Evolutionary conservation across 139 green algal genomes (phyloP), one percentile per base, ranked within the genome.

Genomic region (Penium margaritaceum): DNA sequence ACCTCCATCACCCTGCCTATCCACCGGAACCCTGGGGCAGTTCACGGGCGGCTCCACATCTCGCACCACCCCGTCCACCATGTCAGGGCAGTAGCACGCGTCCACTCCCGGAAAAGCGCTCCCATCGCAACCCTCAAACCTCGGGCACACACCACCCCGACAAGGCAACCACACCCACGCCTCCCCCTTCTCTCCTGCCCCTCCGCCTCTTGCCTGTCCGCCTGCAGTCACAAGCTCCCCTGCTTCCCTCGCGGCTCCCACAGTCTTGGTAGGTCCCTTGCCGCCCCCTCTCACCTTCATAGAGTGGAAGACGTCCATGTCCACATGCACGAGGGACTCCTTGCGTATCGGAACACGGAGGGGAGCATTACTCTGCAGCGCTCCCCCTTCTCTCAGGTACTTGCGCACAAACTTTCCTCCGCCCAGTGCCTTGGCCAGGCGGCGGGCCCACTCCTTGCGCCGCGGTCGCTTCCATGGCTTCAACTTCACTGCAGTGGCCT

Each of bases 341-440:
- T 58, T 33, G 7, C n/a, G n/a, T n/a, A 58, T 21, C 47, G 47
- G 4, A 5, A n/a, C 6, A n/a, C 9, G 27, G 47, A 58, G 47
- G 7, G 47, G 27, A n/a, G n/a, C 29, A n/a, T n/a, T 58, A n/a
- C 47, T n/a, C 47, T n/a, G n/a, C n/a, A n/a, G 47, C 29, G 47
- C 47, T 58, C 5, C 29, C 47, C 47, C 47, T n/a, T 21, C 9
- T 58, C n/a, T 58, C 47, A 58, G 47, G 47, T 58, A 58, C 47
- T n/a, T 21, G n/a, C 47, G 12, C 14, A n/a, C 47, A 58, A n/a
- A n/a, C n/a, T n/a, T n/a, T 58, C 47, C n/a, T n/a, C n/a, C 47
- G 29, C 47, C 47, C 47, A 58, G n/a, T 21, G 47, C 47, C 29
- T 58, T n/a, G 27, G 47, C 47, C 47, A 58, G 47, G n/a, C 47